Evolutionary conservation across 345 rosid species (phyloP), one percentile per base, ranked within the genome.

Genomic region (Aquilaria sinensis): DNA sequence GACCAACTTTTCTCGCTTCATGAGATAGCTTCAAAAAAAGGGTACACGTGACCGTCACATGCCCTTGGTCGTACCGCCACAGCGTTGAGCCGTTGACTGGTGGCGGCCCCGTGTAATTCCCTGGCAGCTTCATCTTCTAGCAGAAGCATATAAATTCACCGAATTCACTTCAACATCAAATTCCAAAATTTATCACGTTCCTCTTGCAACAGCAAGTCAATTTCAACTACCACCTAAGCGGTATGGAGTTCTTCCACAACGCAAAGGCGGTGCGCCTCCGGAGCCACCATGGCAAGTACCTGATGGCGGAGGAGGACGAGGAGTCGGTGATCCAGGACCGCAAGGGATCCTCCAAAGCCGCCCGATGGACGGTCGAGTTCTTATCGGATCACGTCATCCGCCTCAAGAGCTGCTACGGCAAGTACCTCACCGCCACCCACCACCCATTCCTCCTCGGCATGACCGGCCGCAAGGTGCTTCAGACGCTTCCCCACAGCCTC

Each of bases 391-490:
- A 71, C 61, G 63, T 87, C 12, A 51, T 94, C 58, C 93, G 96
- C 49, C 83, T 94, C 16, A 85, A 80, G 67, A 79, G 88, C 70
- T 72, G 83, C 67, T 76, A 83, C 65, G 89, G 89, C 2, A 87
- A 74, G 30, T 95, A 95, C 77, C 70, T 91, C 31, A 87, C 99
- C 62, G 97, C 97, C 57, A 80, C 96, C 6, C 85, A 88, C 70
- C 78, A 79, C 63, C 88, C 88, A 14, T 88, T 85, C 72, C 62
- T 90, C 16, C 82, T 86, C 1, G 96, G 99, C 23, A 80, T 86
- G 72, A 83, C 89, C 14, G 96, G 96, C 15, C 78, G 78, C 54
- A 90, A 90, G 77, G 95, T 85, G 47, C 48, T 75, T 31, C 99
- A 88, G 80, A 53, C 81, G 0, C 63, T 76, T 15, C 81, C 79